Evolutionary conservation across 1,139 yeast genomes (phyloP), one percentile per base, ranked within the genome.

Genomic region (Citeromyces siamensis): DNA sequence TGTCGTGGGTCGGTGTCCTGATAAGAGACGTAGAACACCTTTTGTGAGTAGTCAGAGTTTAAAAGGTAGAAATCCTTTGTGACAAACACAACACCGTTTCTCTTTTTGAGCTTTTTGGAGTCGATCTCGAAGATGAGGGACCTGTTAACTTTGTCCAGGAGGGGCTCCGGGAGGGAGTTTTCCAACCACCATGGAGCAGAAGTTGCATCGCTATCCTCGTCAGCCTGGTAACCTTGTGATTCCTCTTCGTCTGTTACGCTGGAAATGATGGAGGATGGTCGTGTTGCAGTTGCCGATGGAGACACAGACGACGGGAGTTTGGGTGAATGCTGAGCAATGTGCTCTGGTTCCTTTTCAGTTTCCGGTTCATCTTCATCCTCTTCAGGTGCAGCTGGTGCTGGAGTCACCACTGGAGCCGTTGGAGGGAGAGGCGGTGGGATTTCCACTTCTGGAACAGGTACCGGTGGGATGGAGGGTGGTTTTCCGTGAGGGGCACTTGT

Each of bases 31-130:
- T 75, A 75, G 44, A 82, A 57, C 1, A 70, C 56, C 13, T 79
- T 62, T 48, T 81, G 86, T 2, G 90, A 71, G 45, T 80, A 75
- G 51, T 83, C 94, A 42, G 71, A 74, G 52, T 77, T 81, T 34
- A 86, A 56, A 13, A 86, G 65, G 53, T 84, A 85, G 46, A 80
- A 76, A 44, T 82, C 90, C 40, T 79, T 66, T 42, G 71, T 66
- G 5, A 65, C 58, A 36, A 75, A 56, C 4, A 47, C 48, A 34
- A 70, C 60, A 18, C 73, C 72, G 9, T 75, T 74, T 45, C 95
- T 71, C 50, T 79, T 81, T 12, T 48, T 47, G 10, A 78, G 58
- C 14, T 57, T 52, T 40, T 68, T 60, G 17, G 74, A 71, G 38
- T 85, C 95, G 19, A 76, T 68, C 51, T 85, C 95, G 54, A 59